Percentiles rank a stretch among this genome's conserved stretches.
These are phyloP conservation scores for Syzygium jambos DNA, from an alignment of 345 rosid species.

Conservation along the genomic window DNA sequence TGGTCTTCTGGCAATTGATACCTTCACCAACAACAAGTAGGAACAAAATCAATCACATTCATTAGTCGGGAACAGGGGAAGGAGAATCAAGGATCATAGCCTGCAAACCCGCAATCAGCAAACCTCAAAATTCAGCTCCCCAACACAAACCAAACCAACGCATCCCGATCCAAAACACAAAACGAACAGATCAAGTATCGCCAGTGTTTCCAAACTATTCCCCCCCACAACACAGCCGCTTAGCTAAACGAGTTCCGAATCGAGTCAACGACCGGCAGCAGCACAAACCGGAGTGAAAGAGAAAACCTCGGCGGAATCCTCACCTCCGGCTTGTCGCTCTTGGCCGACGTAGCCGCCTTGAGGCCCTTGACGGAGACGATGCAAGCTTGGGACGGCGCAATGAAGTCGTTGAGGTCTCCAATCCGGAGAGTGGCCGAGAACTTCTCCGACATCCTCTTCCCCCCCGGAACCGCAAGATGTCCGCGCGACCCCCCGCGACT, in stretches of 20 bases:
- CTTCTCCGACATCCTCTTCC: constrained; percentile 58
- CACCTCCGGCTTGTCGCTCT: constrained; percentile 53
- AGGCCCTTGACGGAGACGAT: constrained; percentile 57
- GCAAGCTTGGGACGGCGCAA: constrained; percentile 87
- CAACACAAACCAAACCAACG: neutral
- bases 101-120: neutral
- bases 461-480: neutral
- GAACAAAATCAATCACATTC: neutral
- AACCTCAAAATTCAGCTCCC: neutral
- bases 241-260: neutral
- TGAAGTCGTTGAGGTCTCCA: constrained; percentile 95
- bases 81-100: neutral
- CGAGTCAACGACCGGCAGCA: neutral
- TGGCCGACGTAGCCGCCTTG: constrained; percentile 30
- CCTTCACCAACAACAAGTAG: constrained; percentile 21
- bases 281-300: neutral
- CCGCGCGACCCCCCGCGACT: neutral
- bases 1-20: constrained; percentile 24
- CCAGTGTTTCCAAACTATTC: neutral
- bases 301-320: neutral
- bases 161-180: neutral
- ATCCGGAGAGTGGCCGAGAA: constrained; percentile 78
- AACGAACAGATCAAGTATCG: neutral
- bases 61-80: neutral
- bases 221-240: neutral